Evolutionary conservation across 2,329 filamentous ascomycete genomes (phyloP), one percentile per base, ranked within the genome.

Genomic region (Beauveria sp.): DNA sequence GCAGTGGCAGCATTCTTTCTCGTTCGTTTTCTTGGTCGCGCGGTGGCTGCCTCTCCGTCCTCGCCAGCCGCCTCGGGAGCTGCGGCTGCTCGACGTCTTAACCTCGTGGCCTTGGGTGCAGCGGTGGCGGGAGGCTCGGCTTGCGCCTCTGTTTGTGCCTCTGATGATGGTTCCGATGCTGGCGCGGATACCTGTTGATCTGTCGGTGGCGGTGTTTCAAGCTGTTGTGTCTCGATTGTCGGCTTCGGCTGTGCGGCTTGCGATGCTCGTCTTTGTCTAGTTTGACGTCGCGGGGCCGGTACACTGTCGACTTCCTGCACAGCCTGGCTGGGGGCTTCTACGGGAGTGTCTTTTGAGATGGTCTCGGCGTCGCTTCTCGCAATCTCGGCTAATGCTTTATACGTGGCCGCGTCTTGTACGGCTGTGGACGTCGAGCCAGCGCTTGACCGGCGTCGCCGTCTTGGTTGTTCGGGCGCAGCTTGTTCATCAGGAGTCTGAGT

Each of bases 21-120:
- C 30, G 61, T 46, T 57, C 61, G 56, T 53, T 63, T 63, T 24
- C 26, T 55, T 3, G 57, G 61, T 20, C 57, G 51, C 9, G 52
- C n/a, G 1, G 40, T 47, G 14, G 52, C 20, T 40, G 40, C 10
- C 26, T 55, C 57, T 40, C 46, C 28, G 1, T 44, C 37, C 2
- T 55, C 57, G n/a, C 10, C 52, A 16, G 26, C 16, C 22, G 50
- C 34, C 9, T 43, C 57, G 7, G 28, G 12, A n/a, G 61, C 24
- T 20, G 51, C 44, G 10, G 53, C 34, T 46, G 56, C 44, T 26
- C 57, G 57, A 20, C 61, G 56, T 28, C 61, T 24, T 24, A 22
- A 10, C 34, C 51, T 41, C 3, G 61, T 43, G 12, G 46, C 2
- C 18, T 51, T 61, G 12, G 61, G 57, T 3, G 46, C 16, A 22